A percentile compares a stretch with the other conserved stretches of the same genome.
Evolutionary conservation across 306 rosid genomes (phyloP).

Genomic region (Luffa aegyptiaca): DNA sequence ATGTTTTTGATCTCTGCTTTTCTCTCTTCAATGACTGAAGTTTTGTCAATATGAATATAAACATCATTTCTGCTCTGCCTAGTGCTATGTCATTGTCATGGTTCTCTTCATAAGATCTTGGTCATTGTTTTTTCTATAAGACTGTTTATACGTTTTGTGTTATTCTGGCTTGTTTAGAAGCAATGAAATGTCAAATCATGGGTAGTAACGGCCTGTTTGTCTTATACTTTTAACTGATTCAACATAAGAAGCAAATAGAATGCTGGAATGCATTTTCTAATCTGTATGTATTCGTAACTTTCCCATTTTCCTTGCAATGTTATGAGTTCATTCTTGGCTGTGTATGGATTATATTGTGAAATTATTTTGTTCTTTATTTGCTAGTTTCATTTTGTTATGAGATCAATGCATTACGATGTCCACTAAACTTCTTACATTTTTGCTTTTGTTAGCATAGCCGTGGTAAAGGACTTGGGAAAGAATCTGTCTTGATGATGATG

Average conservation of each 20-base stretch:
- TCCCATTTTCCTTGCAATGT: neutral
- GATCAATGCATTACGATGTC: neutral
- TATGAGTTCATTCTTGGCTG: neutral
- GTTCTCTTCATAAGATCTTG: neutral
- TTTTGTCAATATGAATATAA: too few relatives aligned
- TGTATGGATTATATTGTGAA: neutral
- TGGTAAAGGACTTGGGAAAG: conserved; percentile 80
- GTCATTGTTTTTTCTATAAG: neutral
- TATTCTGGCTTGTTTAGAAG: neutral
- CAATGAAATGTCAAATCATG: neutral
- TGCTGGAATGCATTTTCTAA: neutral
- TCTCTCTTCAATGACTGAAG: too few relatives aligned
- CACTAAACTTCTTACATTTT: conserved; percentile 11
- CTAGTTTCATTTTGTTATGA: neutral
- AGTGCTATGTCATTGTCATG: too few relatives aligned
- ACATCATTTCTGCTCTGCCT: neutral
- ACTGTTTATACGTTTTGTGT: neutral
- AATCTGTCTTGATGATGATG: conserved; percentile 75
- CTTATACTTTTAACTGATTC: neutral
- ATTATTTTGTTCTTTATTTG: neutral
- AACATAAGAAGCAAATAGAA: neutral
- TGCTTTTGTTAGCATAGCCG: conserved; percentile 63
- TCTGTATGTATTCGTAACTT: neutral
- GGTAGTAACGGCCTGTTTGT: neutral
- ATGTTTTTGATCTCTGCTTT: neutral